Conservation (phyloP, 2,329 filamentous ascomycete genomes). For the Xylariaceae sp. region DNA sequence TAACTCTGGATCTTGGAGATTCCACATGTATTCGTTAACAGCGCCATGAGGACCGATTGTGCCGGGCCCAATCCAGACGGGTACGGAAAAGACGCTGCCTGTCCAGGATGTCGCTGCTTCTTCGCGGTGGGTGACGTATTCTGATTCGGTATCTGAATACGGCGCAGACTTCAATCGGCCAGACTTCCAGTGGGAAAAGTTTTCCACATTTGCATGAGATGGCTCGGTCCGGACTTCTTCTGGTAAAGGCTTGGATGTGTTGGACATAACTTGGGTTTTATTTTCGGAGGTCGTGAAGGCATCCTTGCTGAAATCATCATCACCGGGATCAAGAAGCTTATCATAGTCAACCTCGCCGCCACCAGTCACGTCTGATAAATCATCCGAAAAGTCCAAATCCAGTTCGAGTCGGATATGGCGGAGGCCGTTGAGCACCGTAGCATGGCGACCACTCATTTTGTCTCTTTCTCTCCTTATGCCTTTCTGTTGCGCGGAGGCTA, state of each 20-base stretch:
- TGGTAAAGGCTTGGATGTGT: not conserved
- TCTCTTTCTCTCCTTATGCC: constrained; percentile 34
- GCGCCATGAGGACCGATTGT: constrained; percentile 32
- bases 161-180: constrained; percentile 27
- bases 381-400: constrained; percentile 38
- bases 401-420: constrained; percentile 51
- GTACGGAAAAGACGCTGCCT: constrained; percentile 28
- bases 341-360: constrained; percentile 38
- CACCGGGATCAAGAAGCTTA: constrained; percentile 36
- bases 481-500: constrained; percentile 45
- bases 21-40: constrained; percentile 43
- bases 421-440: constrained; percentile 46
- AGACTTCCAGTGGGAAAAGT: constrained; percentile 26
- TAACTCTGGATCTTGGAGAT: constrained; percentile 36
- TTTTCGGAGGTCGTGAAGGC: constrained; percentile 40
- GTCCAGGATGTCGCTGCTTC: constrained; percentile 27
- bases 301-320: constrained; percentile 34
- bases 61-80: constrained; percentile 46
- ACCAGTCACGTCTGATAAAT: constrained; percentile 29
- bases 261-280: constrained; percentile 18
- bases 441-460: constrained; percentile 32
- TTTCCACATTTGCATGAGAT: constrained; percentile 6
- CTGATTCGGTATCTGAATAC: constrained; percentile 25
- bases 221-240: not conserved
- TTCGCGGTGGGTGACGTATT: constrained; percentile 27